phyloP scores from a whole-genome alignment of 495 filamentous ascomycete genomes.

The Rhypophila decipiens region DNA sequence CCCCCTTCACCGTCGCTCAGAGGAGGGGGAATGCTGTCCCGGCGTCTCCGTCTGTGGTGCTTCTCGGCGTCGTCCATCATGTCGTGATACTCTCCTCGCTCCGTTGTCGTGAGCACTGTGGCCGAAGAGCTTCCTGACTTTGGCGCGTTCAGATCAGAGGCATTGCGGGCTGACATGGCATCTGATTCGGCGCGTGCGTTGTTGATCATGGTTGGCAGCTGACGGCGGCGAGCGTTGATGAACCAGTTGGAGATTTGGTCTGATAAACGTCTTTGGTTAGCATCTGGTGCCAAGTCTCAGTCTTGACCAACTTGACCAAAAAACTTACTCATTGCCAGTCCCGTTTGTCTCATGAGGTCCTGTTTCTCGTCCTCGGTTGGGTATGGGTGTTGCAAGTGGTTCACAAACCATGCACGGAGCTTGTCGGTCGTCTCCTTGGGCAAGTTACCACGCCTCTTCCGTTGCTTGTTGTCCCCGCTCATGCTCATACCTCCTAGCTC shows the following conservation, averaged over 20 bases:
- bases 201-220: conserved; percentile 61
- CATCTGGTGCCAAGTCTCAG: not conserved
- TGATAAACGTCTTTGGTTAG: conserved; percentile 1
- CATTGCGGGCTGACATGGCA: conserved; percentile 23
- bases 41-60: no score
- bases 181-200: conserved; percentile 38
- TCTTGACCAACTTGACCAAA: not conserved
- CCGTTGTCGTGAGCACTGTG: no score
- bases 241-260: conserved; percentile 91
- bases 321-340: conserved; percentile 74
- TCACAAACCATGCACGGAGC: conserved; percentile 72
- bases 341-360: conserved; percentile 66
- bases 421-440: conserved; percentile 81
- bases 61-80: no score
- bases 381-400: conserved; percentile 75
- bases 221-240: conserved; percentile 80
- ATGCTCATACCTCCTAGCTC: conserved; percentile 18
- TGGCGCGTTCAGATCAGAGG: no score
- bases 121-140: no score
- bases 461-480: conserved; percentile 47
- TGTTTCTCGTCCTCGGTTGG: conserved; percentile 90
- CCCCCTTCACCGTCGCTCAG: no score
- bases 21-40: no score
- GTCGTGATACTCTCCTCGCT: no score
- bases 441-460: conserved; percentile 68